Evolutionary conservation across 768 basidiomycete genomes (phyloP), one percentile per base, ranked within the genome.

Genomic region (Exidia glandulosa): DNA sequence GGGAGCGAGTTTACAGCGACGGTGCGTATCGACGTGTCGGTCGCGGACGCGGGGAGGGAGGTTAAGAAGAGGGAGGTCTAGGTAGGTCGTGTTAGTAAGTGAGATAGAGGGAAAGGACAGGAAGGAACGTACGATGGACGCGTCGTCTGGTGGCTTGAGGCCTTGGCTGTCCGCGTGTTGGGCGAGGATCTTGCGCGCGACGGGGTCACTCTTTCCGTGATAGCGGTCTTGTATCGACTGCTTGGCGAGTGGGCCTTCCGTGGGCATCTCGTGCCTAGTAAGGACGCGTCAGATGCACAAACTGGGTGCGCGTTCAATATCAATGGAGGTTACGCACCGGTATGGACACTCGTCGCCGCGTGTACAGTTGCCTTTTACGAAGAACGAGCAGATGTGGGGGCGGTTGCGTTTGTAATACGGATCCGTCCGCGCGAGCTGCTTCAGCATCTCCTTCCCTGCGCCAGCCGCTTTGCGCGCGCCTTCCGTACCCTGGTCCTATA

Each of bases 371-470:
- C 96, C 96, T 74, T 98, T 99, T 56, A 81, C 86, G 69, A 86
- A 98, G 80, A 98, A 98, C 2, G 90, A 91, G 71, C 96, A 99
- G 14, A 96, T 69, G 64, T 97, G 89, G 52, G 96, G 92, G 59
- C 88, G 77, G 73, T 98, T 99, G 60, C 95, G 86, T 73, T 97
- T 96, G 76, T 98, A 98, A 71, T 93, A 93, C 0, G 96, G 96
- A 67, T 98, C 95, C 32, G 90, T 90, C 64, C 95, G 82, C 27
- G 96, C 96, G 12, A 99, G 75, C 63, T 89, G 84, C 74, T 98
- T 97, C 59, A 99, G 75, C 90, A 98, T 94, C 67, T 99, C 96
- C 71, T 94, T 93, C 29, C 92, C 94, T 3, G 90, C 90, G 90
- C 79, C 27, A 82, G 78, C 33, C 77, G 85, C 66, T 84, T 84